These are phyloP conservation scores for Saposhnikovia divaricata DNA, from an alignment of 129 eudicot genomes.

Conservation along the genomic window DNA sequence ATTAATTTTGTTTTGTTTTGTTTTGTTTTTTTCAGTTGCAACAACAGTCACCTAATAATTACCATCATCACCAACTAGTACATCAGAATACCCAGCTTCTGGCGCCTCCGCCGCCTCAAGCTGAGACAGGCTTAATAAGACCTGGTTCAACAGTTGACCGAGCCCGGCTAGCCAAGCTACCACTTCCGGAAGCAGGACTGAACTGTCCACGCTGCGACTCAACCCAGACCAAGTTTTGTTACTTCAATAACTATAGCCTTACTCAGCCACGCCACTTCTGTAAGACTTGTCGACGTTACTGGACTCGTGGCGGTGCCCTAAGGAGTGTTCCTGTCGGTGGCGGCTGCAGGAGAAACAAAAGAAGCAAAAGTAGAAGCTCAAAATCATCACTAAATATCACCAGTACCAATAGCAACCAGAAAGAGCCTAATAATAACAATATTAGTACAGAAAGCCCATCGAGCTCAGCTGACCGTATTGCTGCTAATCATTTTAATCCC, in stretches of 20 bases:
- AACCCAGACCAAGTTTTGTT: slow-evolving; percentile 64
- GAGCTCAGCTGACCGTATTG: slow-evolving; percentile 36
- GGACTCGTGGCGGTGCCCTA: slow-evolving; percentile 70
- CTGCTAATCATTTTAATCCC: slow-evolving; percentile 12
- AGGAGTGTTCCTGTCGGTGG: slow-evolving; percentile 71
- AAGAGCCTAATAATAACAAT: slow-evolving; percentile 32
- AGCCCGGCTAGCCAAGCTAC: slow-evolving; percentile 55
- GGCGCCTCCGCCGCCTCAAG: slow-evolving; percentile 22
- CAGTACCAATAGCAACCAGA: slow-evolving; percentile 6
- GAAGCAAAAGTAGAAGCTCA: slow-evolving; percentile 46
- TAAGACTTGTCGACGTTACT: slow-evolving; percentile 63
- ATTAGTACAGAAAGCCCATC: slow-evolving; percentile 45
- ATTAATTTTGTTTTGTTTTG: not conserved
- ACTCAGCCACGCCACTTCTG: slow-evolving; percentile 69
- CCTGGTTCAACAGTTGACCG: slow-evolving; percentile 77
- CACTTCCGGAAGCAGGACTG: slow-evolving; percentile 56
- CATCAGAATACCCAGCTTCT: slow-evolving; percentile 32
- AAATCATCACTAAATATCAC: slow-evolving; percentile 29
- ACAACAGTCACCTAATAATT: slow-evolving; percentile 34
- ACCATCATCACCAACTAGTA: slow-evolving; percentile 10
- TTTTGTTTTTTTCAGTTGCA: slow-evolving; percentile 32
- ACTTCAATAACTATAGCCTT: slow-evolving; percentile 71
- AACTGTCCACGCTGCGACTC: slow-evolving; percentile 68
- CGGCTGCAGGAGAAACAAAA: slow-evolving; percentile 62
- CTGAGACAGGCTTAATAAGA: slow-evolving; percentile 32